Conservation (phyloP, 306 rosid species). For the Prosopis cineraria region DNA sequence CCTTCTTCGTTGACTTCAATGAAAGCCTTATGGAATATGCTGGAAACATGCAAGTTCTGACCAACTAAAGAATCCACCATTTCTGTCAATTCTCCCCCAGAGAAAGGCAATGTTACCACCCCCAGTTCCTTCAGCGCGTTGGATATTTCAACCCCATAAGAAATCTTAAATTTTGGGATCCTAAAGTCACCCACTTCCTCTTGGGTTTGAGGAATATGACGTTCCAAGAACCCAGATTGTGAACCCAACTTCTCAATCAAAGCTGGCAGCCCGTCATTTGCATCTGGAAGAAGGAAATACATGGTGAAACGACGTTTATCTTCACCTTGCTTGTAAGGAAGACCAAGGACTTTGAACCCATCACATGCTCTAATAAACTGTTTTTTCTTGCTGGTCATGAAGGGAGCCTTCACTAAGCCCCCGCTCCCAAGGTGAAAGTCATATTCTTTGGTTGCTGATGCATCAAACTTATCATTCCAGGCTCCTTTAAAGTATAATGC, state of each 20-base stretch:
- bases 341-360: conserved; percentile 71
- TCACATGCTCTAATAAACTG: conserved; percentile 53
- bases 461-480: conserved; percentile 67
- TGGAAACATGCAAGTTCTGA: conserved; percentile 51
- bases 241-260: conserved; percentile 63
- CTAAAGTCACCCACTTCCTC: conserved; percentile 63
- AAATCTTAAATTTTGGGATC: conserved; percentile 76
- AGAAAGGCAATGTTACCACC: conserved; percentile 68
- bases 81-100: conserved; percentile 59
- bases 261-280: conserved; percentile 64
- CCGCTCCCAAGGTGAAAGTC: conserved; percentile 70
- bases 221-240: conserved; percentile 54
- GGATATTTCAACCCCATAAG: conserved; percentile 67
- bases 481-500: conserved; percentile 85
- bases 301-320: conserved; percentile 68
- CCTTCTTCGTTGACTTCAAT: conserved; percentile 91
- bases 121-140: conserved; percentile 57
- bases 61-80: conserved; percentile 63
- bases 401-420: conserved; percentile 62
- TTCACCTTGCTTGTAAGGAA: conserved; percentile 63
- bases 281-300: conserved; percentile 76
- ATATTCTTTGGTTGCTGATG: conserved; percentile 52
- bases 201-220: conserved; percentile 47
- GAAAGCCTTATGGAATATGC: conserved; percentile 64
- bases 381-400: conserved; percentile 63